Evolutionary conservation across 2,329 filamentous ascomycete genomes (phyloP).

Genomic region (Venturia effusa): DNA sequence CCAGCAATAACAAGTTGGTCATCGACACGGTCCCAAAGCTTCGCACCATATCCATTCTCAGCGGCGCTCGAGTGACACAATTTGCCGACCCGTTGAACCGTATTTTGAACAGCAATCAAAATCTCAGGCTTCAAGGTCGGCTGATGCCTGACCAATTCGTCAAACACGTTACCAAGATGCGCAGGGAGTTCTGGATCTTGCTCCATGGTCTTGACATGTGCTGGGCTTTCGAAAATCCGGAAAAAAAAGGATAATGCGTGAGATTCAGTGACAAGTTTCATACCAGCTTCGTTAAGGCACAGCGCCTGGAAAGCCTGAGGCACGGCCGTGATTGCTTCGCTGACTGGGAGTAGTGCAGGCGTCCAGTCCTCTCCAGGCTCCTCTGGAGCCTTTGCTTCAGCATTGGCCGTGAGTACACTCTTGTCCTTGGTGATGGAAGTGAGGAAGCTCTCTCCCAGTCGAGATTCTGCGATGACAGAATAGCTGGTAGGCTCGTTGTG

Average conservation of each 20-base stretch:
- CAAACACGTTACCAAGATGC: slow-evolving; percentile 72
- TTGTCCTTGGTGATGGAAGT: slow-evolving; percentile 54
- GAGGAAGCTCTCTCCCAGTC: slow-evolving; percentile 75
- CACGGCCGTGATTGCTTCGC: slow-evolving; percentile 78
- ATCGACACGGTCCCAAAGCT: slow-evolving; percentile 46
- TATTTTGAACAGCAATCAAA: slow-evolving; percentile 73
- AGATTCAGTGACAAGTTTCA: slow-evolving; percentile 78
- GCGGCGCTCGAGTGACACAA: slow-evolving; percentile 62
- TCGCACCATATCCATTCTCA: slow-evolving; percentile 63
- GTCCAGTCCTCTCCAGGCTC: neutral
- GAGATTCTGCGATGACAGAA: slow-evolving; percentile 87
- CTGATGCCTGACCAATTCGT: slow-evolving; percentile 91
- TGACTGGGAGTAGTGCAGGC: slow-evolving; percentile 65
- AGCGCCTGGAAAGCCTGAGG: slow-evolving; percentile 88
- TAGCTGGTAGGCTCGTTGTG: slow-evolving; percentile 99
- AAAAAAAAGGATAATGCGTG: slow-evolving; percentile 77
- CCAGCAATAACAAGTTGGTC: slow-evolving; percentile 6
- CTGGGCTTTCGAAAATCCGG: slow-evolving; percentile 90
- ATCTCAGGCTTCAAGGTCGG: slow-evolving; percentile 72
- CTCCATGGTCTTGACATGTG: slow-evolving; percentile 77
- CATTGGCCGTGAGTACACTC: neutral
- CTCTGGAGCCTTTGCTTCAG: neutral
- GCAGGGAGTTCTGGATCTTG: slow-evolving; percentile 58
- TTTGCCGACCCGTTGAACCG: slow-evolving; percentile 72
- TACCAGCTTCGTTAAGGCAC: slow-evolving; percentile 76